Evolutionary conservation across 495 filamentous ascomycete genomes (phyloP).

Genomic region (Penicillium ucsense): DNA sequence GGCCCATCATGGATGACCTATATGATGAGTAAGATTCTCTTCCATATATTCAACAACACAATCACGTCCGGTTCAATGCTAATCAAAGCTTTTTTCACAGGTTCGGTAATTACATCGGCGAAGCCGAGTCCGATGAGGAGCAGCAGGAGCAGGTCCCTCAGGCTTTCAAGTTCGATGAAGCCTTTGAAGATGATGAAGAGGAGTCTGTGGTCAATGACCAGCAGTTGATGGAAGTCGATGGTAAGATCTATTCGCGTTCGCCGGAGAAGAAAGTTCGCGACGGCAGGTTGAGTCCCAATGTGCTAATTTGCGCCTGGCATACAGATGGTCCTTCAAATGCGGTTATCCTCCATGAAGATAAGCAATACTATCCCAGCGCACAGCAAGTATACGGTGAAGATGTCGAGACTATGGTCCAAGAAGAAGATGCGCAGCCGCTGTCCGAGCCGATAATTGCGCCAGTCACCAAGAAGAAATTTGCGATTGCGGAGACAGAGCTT

Average conservation of each 20-base stretch:
- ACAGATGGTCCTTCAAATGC: conserved; percentile 89
- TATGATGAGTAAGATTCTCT: conserved; percentile 61
- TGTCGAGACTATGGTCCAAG: conserved; percentile 92
- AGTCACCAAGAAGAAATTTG: conserved; percentile 90
- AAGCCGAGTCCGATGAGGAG: conserved; percentile 83
- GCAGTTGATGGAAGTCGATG: conserved; percentile 91
- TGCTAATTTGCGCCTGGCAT: conserved; percentile 24
- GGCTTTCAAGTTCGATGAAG: conserved; percentile 73
- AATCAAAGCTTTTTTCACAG: conserved; percentile 29
- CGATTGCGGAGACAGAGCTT: conserved; percentile 80
- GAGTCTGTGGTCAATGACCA: conserved; percentile 50
- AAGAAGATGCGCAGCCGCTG: conserved; percentile 91
- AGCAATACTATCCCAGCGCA: conserved; percentile 97
- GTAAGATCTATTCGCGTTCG: conserved; percentile 28
- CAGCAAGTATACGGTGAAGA: conserved; percentile 88
- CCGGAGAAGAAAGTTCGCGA: neutral
- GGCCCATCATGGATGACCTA: conserved; percentile 62
- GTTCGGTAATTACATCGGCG: conserved; percentile 95
- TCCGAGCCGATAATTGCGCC: conserved; percentile 90
- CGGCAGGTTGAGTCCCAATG: neutral
- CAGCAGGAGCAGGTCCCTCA: conserved; percentile 60
- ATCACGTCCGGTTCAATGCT: neutral
- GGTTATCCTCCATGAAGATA: conserved; percentile 94
- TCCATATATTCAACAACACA: neutral
- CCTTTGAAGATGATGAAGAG: conserved; percentile 53